Evolutionary conservation across 139 green algal genomes (phyloP), one percentile per base, ranked within the genome.

Genomic region (Coelastrella sp.): DNA sequence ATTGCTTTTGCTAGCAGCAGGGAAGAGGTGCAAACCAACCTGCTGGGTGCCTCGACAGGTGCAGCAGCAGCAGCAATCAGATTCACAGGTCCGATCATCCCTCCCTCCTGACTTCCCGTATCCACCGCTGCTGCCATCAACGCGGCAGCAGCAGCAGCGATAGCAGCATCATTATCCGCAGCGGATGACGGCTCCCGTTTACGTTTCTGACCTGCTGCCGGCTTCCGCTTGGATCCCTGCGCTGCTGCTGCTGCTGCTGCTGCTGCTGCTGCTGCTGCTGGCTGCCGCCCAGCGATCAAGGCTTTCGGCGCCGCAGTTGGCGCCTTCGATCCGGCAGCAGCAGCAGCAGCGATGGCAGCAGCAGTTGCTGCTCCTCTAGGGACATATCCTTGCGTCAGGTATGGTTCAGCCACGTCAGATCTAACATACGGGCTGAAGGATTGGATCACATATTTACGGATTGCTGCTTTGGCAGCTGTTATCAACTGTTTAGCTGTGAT

Each of bases 211-310:
- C 65, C 83, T 66, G 16, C 47, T 19, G 64, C 83, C 23, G 58
- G 58, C 54, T 58, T 59, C n/a, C 19, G 17, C 57, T 73, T 64
- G 17, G 71, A 54, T 5, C 7, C 7, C 85, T 81, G 87, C 87
- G 87, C 65, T 88, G 66, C 79, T 91, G 87, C 79, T 87, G 79
- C 54, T 79, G 79, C 65, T 91, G 87, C 20, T 23, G 32, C 68
- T 91, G 14, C 17, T 47, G 68, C 68, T 14, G 5, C 14, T 17
- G 22, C 17, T 76, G 68, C 68, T 23, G 68, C 68, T 76, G 16
- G 11, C 83, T 10, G 23, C 22, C 16, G 20, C 32, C 61, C 32
- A 2, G n/a, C 32, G 32, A 47, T 47, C 32, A 47, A 47, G 32
- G 32, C 32, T 47, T 47, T 47, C 32, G 32, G 32, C 1, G 32